Evolutionary conservation across 805 yeast species (phyloP).

Genomic region (Grigorovia yakushimaensis): DNA sequence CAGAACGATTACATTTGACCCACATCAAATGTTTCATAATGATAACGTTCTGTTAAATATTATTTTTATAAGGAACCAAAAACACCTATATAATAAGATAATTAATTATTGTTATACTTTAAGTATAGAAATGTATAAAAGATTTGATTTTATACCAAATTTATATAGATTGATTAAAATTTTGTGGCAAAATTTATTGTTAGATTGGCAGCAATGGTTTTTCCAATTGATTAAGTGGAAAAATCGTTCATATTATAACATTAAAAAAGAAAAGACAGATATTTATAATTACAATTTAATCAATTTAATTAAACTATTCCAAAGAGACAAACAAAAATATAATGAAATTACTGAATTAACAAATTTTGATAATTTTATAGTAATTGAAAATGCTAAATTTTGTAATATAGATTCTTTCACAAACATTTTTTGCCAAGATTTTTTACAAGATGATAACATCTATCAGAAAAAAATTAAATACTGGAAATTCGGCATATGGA

Average conservation of each 20-base stretch:
- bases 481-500: constrained; percentile 5
- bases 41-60: not conserved
- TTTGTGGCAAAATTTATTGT: not conserved
- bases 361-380: not conserved
- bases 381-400: not conserved
- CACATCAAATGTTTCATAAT: not conserved
- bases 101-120: not conserved
- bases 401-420: not conserved
- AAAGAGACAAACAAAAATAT: not conserved
- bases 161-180: not conserved
- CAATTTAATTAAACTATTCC: not conserved
- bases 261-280: not conserved
- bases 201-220: not conserved
- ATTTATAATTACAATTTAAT: too few relatives aligned
- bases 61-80: not conserved
- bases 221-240: not conserved
- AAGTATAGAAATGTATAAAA: not conserved
- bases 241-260: not conserved
- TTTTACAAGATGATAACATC: not conserved
- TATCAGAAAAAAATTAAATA: not conserved
- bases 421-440: not conserved
- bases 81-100: not conserved
- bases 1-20: not conserved
- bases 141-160: not conserved
- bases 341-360: not conserved